Conservation (phyloP, 805 yeast species). For the Pichia phayaonensis region DNA sequence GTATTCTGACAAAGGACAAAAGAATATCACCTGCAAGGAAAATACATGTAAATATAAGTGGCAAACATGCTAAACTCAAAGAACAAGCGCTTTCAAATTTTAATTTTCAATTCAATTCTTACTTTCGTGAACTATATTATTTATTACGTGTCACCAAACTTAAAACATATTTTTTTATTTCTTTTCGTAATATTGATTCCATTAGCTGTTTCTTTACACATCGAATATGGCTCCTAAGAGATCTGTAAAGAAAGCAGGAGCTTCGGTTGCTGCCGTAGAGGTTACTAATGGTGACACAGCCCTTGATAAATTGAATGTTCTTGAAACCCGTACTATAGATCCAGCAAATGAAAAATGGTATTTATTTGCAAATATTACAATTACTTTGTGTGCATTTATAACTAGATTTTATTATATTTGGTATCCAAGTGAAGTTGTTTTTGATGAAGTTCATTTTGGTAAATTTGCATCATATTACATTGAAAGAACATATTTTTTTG, state of each 20-base stretch:
- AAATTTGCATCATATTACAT: conserved; percentile 80
- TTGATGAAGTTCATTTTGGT: conserved; percentile 85
- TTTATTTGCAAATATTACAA: conserved; percentile 27
- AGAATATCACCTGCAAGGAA: no score
- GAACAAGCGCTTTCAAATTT: background rate
- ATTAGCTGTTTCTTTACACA: background rate
- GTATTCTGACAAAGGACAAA: background rate
- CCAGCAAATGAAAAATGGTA: conserved; percentile 25
- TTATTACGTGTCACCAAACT: background rate
- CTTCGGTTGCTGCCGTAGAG: background rate
- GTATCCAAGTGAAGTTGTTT: conserved; percentile 68
- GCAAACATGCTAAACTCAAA: background rate
- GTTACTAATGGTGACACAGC: background rate
- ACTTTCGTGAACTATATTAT: background rate
- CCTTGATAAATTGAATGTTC: conserved; percentile 9
- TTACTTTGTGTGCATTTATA: conserved; percentile 37
- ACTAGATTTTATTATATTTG: conserved; percentile 57
- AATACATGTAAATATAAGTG: background rate
- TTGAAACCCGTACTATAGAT: conserved; percentile 12
- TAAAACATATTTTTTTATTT: background rate
- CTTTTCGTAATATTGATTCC: background rate
- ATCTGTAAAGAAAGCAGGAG: conserved; percentile 2
- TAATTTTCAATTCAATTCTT: background rate
- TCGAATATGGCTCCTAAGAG: conserved; percentile 18
- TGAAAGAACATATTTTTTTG: conserved; percentile 88